These are phyloP conservation scores for Kondoa subrosea DNA, from an alignment of 768 basidiomycete species.

Conservation along the genomic window DNA sequence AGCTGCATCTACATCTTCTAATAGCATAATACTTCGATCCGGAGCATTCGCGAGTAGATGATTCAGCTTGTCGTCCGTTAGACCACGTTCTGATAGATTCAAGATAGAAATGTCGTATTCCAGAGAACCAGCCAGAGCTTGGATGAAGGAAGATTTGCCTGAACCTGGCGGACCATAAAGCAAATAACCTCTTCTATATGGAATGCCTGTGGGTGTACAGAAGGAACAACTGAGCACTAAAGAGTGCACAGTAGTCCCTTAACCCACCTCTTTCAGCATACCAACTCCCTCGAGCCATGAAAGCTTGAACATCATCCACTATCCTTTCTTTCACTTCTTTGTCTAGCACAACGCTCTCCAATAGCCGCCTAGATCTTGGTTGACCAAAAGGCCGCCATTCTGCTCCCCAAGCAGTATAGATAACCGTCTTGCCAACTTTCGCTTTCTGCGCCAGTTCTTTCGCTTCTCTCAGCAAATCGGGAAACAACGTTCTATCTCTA, in stretches of 20 bases:
- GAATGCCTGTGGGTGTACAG: slow-evolving; percentile 55
- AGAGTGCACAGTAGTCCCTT: not conserved
- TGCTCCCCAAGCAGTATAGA: slow-evolving; percentile 89
- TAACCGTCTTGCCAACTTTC: slow-evolving; percentile 84
- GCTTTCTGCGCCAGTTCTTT: slow-evolving; percentile 65
- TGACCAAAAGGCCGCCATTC: slow-evolving; percentile 94
- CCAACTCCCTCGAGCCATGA: slow-evolving; percentile 72
- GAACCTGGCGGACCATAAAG: slow-evolving; percentile 92
- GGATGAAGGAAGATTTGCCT: slow-evolving; percentile 96
- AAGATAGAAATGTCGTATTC: slow-evolving; percentile 90
- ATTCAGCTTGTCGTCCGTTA: slow-evolving; percentile 90
- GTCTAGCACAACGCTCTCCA: slow-evolving; percentile 74
- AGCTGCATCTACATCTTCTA: slow-evolving; percentile 94
- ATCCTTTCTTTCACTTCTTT: slow-evolving; percentile 68
- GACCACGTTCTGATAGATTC: slow-evolving; percentile 85
- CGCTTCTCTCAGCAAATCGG: slow-evolving; percentile 68
- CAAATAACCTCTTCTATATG: slow-evolving; percentile 88
- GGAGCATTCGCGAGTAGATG: slow-evolving; percentile 84
- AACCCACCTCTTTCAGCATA: slow-evolving; percentile 75
- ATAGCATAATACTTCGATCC: slow-evolving; percentile 79
- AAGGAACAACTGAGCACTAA: not conserved
- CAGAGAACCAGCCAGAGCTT: slow-evolving; percentile 79
- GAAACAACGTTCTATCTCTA: slow-evolving; percentile 63
- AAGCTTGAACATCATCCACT: slow-evolving; percentile 61
- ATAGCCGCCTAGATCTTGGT: slow-evolving; percentile 66